A percentile compares a stretch with the other conserved stretches of the same genome.
phyloP scores from a whole-genome alignment of 805 yeast genomes.

The Metschnikowia hibisci region DNA sequence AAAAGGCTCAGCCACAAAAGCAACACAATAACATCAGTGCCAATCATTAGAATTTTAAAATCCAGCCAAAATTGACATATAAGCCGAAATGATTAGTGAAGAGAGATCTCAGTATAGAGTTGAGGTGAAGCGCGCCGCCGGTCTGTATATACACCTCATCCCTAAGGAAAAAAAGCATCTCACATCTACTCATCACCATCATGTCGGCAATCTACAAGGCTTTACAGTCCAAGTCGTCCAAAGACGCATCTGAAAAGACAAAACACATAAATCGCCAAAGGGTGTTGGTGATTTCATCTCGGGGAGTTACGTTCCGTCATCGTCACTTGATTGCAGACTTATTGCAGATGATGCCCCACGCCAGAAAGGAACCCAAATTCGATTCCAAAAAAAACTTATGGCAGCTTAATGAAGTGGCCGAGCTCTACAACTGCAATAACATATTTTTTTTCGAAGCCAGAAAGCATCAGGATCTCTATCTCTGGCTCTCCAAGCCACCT shows the following conservation, averaged over 20 bases:
- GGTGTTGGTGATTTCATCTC: conserved; percentile 81
- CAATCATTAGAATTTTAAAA: too few species aligned
- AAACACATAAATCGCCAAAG: conserved; percentile 81
- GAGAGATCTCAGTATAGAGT: too few species aligned
- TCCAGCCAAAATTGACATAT: too few species aligned
- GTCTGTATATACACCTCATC: conserved; percentile 7
- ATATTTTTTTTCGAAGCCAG: conserved; percentile 91
- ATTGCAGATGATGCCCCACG: conserved; percentile 78
- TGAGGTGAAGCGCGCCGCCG: neutral
- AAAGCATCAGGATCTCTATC: conserved; percentile 90
- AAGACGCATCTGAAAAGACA: conserved; percentile 44
- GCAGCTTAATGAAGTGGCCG: conserved; percentile 93
- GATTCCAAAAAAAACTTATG: conserved; percentile 87
- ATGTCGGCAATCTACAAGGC: conserved; percentile 48
- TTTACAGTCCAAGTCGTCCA: conserved; percentile 43
- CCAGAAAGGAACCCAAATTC: conserved; percentile 92
- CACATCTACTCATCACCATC: conserved; percentile 4
- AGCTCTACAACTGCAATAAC: conserved; percentile 94
- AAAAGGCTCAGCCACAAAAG: too few species aligned
- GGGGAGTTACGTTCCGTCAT: conserved; percentile 94
- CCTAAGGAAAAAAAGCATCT: conserved; percentile 1
- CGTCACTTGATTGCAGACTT: conserved; percentile 89
- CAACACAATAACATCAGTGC: too few species aligned
- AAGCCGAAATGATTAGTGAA: too few species aligned
- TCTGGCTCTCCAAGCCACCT: conserved; percentile 95